These are phyloP conservation scores for Fusarium incarnatum DNA, from an alignment of 2,329 filamentous ascomycete genomes.

Conservation along the genomic window DNA sequence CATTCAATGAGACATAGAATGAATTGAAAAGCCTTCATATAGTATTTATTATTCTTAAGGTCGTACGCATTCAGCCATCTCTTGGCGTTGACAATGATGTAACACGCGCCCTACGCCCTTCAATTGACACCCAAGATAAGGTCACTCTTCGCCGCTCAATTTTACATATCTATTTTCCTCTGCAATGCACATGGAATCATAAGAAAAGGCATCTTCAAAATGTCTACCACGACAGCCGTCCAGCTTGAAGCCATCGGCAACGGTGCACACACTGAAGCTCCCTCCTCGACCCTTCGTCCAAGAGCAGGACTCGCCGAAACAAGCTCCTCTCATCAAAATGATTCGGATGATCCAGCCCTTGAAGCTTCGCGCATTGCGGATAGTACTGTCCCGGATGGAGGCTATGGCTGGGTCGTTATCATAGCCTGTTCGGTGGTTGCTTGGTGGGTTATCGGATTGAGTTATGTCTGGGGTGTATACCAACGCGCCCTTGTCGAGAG, in stretches of 20 bases:
- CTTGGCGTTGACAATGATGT: slow-evolving; percentile 7
- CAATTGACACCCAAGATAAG: slow-evolving; percentile 14
- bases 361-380: slow-evolving; percentile 41
- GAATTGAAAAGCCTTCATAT: neutral
- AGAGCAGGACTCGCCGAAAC: slow-evolving; percentile 14
- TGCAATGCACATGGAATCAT: neutral
- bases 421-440: slow-evolving; percentile 40
- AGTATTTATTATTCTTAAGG: neutral
- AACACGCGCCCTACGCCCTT: slow-evolving; percentile 24
- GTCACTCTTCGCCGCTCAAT: neutral
- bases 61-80: neutral
- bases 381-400: slow-evolving; percentile 45
- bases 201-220: neutral
- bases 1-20: neutral
- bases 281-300: slow-evolving; percentile 14
- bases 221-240: slow-evolving; percentile 33
- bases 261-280: slow-evolving; percentile 2
- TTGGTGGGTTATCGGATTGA: slow-evolving; percentile 67
- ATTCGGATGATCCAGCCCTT: slow-evolving; percentile 29
- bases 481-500: slow-evolving; percentile 66
- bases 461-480: slow-evolving; percentile 70
- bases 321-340: rapidly evolving
- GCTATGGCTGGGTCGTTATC: slow-evolving; percentile 47
- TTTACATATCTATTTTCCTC: rapidly evolving
- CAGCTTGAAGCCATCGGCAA: slow-evolving; percentile 30